phyloP scores from a whole-genome alignment of 345 rosid genomes.

The Moricandia arvensis region DNA sequence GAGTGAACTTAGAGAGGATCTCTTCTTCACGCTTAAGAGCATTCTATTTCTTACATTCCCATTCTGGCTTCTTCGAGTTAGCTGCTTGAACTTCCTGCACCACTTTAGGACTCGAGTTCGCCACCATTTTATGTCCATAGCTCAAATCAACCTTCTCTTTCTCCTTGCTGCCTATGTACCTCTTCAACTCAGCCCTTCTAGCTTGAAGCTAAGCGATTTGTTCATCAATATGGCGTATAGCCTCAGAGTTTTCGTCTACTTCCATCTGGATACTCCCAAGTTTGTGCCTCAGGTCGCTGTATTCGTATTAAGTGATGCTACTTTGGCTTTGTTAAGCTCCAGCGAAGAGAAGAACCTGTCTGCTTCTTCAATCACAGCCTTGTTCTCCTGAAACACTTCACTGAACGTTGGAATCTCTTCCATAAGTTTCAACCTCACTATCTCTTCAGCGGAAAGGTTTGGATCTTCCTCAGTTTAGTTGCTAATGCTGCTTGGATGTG shows the following conservation, averaged over 20 bases:
- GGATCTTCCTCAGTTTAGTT: background rate
- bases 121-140: no score
- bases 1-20: no score
- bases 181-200: no score
- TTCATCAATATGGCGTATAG: no score
- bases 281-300: background rate
- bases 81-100: no score
- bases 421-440: background rate
- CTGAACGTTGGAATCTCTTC: background rate
- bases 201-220: no score
- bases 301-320: background rate
- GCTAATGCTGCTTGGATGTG: background rate
- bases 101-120: no score
- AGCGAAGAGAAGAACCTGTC: background rate
- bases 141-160: no score
- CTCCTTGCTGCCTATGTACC: no score
- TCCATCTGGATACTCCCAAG: background rate
- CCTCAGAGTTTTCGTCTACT: background rate
- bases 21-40: no score
- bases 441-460: background rate
- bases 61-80: no score
- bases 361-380: background rate
- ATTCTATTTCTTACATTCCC: no score
- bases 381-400: background rate
- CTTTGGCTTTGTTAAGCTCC: background rate